Evolutionary conservation across 73 alveolate genomes (phyloP), one percentile per base, ranked within the genome.

Genomic region (Blepharisma stoltei): DNA sequence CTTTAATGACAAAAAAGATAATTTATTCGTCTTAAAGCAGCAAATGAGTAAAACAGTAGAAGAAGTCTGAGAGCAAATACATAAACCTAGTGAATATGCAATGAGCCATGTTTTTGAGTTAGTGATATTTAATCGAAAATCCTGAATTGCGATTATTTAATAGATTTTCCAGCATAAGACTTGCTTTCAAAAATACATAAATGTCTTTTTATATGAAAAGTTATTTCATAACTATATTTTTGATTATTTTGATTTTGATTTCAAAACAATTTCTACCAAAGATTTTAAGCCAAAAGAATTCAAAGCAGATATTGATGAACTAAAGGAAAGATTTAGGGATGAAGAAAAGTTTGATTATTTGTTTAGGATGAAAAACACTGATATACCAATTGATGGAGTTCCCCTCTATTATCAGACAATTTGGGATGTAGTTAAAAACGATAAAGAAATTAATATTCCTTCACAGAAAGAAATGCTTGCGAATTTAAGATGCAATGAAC

Each of bases 161-260:
- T n/a, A n/a, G n/a, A n/a, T n/a, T n/a, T n/a, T n/a, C n/a, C n/a
- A n/a, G n/a, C n/a, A n/a, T n/a, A n/a, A n/a, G n/a, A n/a, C n/a
- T n/a, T n/a, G n/a, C n/a, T n/a, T n/a, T n/a, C n/a, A n/a, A n/a
- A n/a, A n/a, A n/a, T n/a, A n/a, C n/a, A n/a, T n/a, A n/a, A n/a
- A n/a, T n/a, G n/a, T n/a, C n/a, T n/a, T n/a, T n/a, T n/a, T n/a
- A n/a, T n/a, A n/a, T n/a, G n/a, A n/a, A n/a, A n/a, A n/a, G n/a
- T n/a, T n/a, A n/a, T n/a, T n/a, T n/a, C n/a, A n/a, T n/a, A n/a
- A n/a, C n/a, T n/a, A n/a, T n/a, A n/a, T n/a, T n/a, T n/a, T 8
- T 87, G 89, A 46, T 86, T 85, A 82, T 92, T 92, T 82, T 83
- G 41, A 89, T 54, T 89, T 92, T 78, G 98, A 89, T 66, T 92